Percentiles rank a stretch among this genome's conserved stretches.
Evolutionary conservation across 2,329 filamentous ascomycete species (phyloP).

Genomic region (Ceratocystis diversiconidia): DNA sequence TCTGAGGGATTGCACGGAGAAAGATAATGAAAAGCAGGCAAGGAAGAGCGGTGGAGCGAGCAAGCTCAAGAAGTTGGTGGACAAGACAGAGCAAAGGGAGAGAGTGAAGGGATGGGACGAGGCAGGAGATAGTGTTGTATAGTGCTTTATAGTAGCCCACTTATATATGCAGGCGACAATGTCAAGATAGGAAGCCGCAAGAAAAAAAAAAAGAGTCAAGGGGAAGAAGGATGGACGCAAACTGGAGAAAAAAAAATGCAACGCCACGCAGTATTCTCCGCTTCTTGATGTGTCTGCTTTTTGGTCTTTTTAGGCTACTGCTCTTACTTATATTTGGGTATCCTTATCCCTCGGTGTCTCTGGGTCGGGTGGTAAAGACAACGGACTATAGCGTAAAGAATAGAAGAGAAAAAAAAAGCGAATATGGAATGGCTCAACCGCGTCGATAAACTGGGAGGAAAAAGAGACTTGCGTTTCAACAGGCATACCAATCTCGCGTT

Average conservation of each 20-base stretch:
- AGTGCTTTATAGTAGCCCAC: background rate
- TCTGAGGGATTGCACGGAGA: background rate
- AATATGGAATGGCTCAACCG: background rate
- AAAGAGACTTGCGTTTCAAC: background rate
- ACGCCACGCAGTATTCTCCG: slow-evolving; percentile 6
- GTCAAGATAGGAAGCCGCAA: background rate
- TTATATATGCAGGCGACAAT: slow-evolving; percentile 7
- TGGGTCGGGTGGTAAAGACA: background rate
- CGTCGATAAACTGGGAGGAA: background rate
- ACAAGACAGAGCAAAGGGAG: background rate
- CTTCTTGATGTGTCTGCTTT: background rate
- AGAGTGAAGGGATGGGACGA: background rate
- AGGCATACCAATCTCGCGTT: background rate
- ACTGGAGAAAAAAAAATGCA: background rate
- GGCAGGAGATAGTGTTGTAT: background rate
- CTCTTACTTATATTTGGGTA: background rate
- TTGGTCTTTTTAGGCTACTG: background rate
- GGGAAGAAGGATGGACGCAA: background rate
- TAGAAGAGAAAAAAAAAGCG: background rate
- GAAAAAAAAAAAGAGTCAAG: background rate
- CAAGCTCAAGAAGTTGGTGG: background rate
- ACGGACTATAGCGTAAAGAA: background rate
- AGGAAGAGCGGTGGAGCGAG: background rate
- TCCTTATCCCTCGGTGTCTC: background rate
- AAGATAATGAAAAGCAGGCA: background rate